These are phyloP conservation scores for Lasiosphaeria hispida DNA, from an alignment of 495 filamentous ascomycete species.

Conservation along the genomic window DNA sequence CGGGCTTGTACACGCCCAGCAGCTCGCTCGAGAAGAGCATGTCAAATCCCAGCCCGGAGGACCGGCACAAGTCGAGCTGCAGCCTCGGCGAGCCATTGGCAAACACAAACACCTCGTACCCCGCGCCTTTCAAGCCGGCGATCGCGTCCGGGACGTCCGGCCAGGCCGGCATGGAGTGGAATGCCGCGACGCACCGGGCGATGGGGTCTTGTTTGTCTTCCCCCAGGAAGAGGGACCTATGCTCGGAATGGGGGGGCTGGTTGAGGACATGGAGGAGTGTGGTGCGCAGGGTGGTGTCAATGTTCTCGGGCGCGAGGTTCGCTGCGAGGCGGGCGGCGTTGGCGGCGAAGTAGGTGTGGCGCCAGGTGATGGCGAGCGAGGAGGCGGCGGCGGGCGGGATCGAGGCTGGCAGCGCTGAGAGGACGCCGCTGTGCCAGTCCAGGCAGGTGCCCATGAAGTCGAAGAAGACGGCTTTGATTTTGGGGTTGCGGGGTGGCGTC, in stretches of 20 bases:
- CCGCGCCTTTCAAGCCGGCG: constrained; percentile 18
- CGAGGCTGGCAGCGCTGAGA: constrained; percentile 25
- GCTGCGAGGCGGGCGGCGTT: constrained; percentile 37
- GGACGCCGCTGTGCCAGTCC: constrained; percentile 41
- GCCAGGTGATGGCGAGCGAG: constrained; percentile 48
- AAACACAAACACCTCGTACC: constrained; percentile 43
- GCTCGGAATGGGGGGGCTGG: not conserved
- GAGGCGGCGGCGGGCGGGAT: constrained; percentile 30
- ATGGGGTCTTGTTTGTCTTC: constrained; percentile 17
- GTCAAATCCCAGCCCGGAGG: constrained; percentile 49
- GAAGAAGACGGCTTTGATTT: constrained; percentile 44
- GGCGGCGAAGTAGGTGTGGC: constrained; percentile 45
- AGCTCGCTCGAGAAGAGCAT: constrained; percentile 53
- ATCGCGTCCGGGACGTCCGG: constrained; percentile 39
- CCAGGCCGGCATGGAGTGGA: constrained; percentile 37
- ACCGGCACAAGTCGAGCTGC: constrained; percentile 50
- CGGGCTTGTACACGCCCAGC: constrained; percentile 49
- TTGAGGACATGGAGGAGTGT: constrained; percentile 37
- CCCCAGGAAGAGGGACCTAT: constrained; percentile 8
- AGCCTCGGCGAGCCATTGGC: constrained; percentile 57
- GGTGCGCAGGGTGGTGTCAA: constrained; percentile 45
- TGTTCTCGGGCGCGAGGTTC: constrained; percentile 43
- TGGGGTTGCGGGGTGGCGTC: not conserved
- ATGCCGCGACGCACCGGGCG: constrained; percentile 25
- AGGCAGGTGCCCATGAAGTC: constrained; percentile 50